These are phyloP conservation scores for Kodamaea arcana DNA, from an alignment of 1,139 yeast genomes.

Conservation along the genomic window DNA sequence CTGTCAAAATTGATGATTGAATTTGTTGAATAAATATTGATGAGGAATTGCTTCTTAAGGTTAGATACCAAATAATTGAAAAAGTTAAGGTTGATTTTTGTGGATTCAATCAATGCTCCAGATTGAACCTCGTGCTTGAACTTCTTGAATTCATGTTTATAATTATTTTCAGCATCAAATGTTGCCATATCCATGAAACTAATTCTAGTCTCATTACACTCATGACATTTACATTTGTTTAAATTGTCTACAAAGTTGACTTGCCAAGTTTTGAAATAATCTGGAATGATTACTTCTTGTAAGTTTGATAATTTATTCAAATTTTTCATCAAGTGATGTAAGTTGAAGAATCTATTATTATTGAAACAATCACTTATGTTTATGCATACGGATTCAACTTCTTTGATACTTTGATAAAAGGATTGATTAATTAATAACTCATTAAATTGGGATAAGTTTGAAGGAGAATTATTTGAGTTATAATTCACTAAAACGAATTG, in stretches of 20 bases:
- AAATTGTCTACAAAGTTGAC: constrained; percentile 15
- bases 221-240: constrained; percentile 19
- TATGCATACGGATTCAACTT: constrained; percentile 16
- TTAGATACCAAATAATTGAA: constrained; percentile 18
- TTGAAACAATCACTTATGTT: constrained; percentile 22
- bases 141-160: constrained; percentile 16
- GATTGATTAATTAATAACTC: constrained; percentile 11
- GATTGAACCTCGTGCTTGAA: constrained; percentile 6
- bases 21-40: constrained; percentile 20
- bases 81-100: constrained; percentile 15
- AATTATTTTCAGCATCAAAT: constrained; percentile 16
- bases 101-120: constrained; percentile 7
- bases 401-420: constrained; percentile 11
- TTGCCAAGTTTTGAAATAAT: constrained; percentile 25
- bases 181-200: constrained; percentile 15
- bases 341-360: constrained; percentile 7
- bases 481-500: constrained; percentile 22
- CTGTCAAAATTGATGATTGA: constrained; percentile 20
- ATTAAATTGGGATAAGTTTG: constrained; percentile 21
- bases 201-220: constrained; percentile 15
- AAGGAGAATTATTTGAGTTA: constrained; percentile 17
- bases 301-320: constrained; percentile 11
- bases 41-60: constrained; percentile 19
- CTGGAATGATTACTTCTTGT: constrained; percentile 19
- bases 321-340: constrained; percentile 9